These are phyloP conservation scores for Peronospora destructor DNA, from an alignment of 352 stramenopile genomes.

Conservation along the genomic window DNA sequence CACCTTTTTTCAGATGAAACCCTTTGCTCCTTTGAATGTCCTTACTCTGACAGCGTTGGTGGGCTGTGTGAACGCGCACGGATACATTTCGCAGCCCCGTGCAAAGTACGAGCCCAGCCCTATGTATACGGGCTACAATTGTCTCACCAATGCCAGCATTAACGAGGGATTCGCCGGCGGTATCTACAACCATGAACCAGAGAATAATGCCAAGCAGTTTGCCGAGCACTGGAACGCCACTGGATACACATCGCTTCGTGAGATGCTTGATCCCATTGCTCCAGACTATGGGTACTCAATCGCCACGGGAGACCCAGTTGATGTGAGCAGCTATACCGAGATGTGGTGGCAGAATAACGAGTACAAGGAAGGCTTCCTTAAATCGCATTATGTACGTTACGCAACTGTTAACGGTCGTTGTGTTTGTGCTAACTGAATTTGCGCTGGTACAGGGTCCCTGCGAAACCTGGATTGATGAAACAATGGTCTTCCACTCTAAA, in stretches of 20 bases:
- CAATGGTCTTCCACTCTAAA: constrained; percentile 21
- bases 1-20: constrained; percentile 1
- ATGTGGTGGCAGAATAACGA: constrained; percentile 42
- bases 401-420: too few relatives aligned
- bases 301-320: constrained; percentile 15
- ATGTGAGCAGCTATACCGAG: constrained; percentile 28
- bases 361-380: constrained; percentile 32
- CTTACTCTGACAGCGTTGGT: constrained; percentile 14
- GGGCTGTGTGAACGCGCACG: constrained; percentile 7
- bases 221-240: constrained; percentile 22
- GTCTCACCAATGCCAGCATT: constrained; percentile 18
- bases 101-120: constrained; percentile 24
- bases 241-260: constrained; percentile 29
- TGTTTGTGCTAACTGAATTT: background rate
- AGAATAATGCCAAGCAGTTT: constrained; percentile 33
- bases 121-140: constrained; percentile 26
- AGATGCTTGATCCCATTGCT: constrained; percentile 32
- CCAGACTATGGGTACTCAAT: constrained; percentile 30
- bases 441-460: constrained; percentile 23
- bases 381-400: constrained; percentile 34
- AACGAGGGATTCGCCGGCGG: constrained; percentile 29
- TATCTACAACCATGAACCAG: constrained; percentile 28
- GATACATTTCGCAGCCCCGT: constrained; percentile 19
- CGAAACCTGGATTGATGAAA: constrained; percentile 43
- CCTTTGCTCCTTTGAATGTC: constrained; percentile 3